These are phyloP conservation scores for Krasilnikovozyma curviuscula DNA, from an alignment of 768 basidiomycete genomes.

Conservation along the genomic window DNA sequence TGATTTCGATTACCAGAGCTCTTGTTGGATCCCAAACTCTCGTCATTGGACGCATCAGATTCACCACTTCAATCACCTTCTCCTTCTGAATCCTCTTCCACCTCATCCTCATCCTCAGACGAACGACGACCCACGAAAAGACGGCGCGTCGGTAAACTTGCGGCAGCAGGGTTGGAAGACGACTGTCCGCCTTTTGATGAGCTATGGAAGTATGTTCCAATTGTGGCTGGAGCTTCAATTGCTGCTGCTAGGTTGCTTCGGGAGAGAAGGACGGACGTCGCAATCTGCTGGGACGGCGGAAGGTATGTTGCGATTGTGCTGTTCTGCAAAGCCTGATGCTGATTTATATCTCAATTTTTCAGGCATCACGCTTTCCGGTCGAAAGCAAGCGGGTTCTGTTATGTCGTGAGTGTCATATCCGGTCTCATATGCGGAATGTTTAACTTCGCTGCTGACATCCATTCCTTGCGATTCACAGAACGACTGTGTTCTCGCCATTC, in stretches of 20 bases:
- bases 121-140: not conserved
- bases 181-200: conserved; percentile 64
- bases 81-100: conserved; percentile 1
- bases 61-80: not conserved
- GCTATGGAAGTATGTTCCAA: conserved; percentile 46
- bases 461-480: no score
- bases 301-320: conserved; percentile 29
- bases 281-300: conserved; percentile 84
- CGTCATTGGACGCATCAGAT: not conserved
- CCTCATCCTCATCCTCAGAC: not conserved
- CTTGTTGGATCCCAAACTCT: not conserved
- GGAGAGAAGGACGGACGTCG: conserved; percentile 36
- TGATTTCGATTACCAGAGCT: not conserved
- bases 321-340: not conserved
- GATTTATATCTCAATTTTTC: not conserved
- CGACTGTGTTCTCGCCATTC: conserved; percentile 64
- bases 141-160: not conserved
- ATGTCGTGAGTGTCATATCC: no score
- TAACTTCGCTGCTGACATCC: no score
- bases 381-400: conserved; percentile 75
- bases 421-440: no score
- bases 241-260: conserved; percentile 48
- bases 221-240: conserved; percentile 58
- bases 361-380: conserved; percentile 71
- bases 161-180: conserved; percentile 27